Evolutionary conservation across 148 eudicot species (phyloP).

Genomic region (Diospyros kaki): DNA sequence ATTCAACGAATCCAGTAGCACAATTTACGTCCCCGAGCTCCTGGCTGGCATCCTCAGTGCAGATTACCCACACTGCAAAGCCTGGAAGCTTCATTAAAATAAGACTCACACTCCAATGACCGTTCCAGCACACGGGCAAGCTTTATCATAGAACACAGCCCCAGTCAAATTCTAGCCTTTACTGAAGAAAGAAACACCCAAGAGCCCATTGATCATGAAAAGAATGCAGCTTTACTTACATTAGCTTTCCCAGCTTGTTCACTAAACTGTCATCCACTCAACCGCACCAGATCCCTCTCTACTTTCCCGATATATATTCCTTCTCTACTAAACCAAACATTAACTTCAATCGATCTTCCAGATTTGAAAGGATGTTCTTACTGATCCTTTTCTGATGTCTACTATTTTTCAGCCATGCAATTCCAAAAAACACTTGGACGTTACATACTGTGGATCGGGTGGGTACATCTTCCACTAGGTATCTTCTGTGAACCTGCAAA

Average conservation of each 20-base stretch:
- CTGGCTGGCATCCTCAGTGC: too few species aligned
- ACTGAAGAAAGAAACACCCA: neutral
- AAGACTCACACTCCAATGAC: neutral
- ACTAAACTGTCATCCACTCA: neutral
- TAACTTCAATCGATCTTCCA: constrained; percentile 60
- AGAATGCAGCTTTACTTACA: neutral
- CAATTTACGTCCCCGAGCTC: too few species aligned
- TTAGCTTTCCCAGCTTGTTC: neutral
- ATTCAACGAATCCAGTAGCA: too few species aligned
- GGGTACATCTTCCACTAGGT: constrained; percentile 67
- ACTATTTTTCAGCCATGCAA: constrained; percentile 77
- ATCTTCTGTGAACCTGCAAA: constrained; percentile 78
- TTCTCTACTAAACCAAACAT: constrained; percentile 78
- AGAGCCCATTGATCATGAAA: neutral
- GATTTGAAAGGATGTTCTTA: constrained; percentile 62
- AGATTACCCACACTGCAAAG: too few species aligned
- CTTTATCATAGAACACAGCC: neutral
- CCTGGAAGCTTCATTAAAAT: too few species aligned
- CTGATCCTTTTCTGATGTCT: constrained; percentile 73
- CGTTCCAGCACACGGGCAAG: neutral
- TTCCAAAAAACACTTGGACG: constrained; percentile 67
- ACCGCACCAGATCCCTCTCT: constrained; percentile 9
- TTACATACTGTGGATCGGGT: constrained; percentile 52
- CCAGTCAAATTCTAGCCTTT: neutral
- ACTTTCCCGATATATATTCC: constrained; percentile 49